Evolutionary conservation across 2,329 filamentous ascomycete species (phyloP).

Genomic region (Neoarthrinium moseri): DNA sequence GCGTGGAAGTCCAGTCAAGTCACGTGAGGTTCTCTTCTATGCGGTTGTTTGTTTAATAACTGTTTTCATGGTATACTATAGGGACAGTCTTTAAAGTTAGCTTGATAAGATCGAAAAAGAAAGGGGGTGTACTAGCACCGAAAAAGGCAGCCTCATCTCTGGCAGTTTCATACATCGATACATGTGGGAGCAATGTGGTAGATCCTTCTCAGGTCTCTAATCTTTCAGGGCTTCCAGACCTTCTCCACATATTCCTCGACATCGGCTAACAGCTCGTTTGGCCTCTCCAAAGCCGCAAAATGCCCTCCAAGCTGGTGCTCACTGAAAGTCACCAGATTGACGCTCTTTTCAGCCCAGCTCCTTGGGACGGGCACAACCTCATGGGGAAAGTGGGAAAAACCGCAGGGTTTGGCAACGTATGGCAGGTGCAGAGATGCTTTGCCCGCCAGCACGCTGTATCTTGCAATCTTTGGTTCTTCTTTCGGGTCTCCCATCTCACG

Average conservation of each 20-base stretch:
- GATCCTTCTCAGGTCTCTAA: no score
- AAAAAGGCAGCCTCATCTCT: no score
- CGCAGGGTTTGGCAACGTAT: constrained; percentile 38
- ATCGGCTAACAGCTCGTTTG: background rate
- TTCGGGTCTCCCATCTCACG: constrained; percentile 27
- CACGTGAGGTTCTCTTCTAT: no score
- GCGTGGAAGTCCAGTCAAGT: no score
- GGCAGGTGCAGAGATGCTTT: constrained; percentile 1
- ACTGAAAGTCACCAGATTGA: constrained; percentile 34
- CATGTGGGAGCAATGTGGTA: no score
- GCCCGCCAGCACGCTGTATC: background rate
- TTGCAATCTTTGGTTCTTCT: background rate
- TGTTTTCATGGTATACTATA: no score
- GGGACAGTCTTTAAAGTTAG: no score
- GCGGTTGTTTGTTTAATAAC: no score
- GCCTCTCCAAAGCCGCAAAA: constrained; percentile 38
- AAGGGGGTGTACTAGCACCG: no score
- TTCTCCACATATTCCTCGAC: constrained; percentile 2
- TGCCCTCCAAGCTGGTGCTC: constrained; percentile 43
- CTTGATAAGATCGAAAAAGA: no score
- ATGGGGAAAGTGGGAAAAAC: constrained; percentile 41
- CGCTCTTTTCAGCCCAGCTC: constrained; percentile 29
- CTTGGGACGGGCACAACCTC: constrained; percentile 39
- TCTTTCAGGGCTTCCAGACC: background rate
- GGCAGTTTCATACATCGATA: no score